Percentiles rank a stretch among this genome's conserved stretches.
These are phyloP conservation scores for Pseudogymnoascus sp. DNA, from an alignment of 2,329 filamentous ascomycete genomes.

Conservation along the genomic window DNA sequence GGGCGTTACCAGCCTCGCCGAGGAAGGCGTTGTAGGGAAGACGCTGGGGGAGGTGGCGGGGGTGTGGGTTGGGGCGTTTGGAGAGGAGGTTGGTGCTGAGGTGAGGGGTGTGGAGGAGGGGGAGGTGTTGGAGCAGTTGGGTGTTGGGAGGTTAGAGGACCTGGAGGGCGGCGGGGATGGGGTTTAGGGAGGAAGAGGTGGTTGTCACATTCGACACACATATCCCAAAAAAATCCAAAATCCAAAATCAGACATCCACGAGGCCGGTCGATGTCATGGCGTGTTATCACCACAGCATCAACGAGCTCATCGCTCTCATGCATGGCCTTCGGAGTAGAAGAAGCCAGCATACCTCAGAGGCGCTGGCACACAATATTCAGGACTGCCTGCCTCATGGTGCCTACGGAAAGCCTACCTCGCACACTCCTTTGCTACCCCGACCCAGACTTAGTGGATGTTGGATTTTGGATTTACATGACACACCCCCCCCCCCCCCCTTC, in stretches of 20 bases:
- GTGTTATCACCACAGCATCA: not conserved
- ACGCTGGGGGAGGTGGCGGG: slow-evolving; percentile 13
- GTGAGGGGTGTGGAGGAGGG: slow-evolving; percentile 10
- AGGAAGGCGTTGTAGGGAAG: slow-evolving; percentile 10
- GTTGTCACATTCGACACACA: not conserved
- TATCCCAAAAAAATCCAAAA: not conserved
- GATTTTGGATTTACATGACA: too few relatives aligned
- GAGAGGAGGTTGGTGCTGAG: slow-evolving; percentile 14
- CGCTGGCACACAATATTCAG: too few relatives aligned
- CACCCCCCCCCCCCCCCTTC: too few relatives aligned
- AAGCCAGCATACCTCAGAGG: too few relatives aligned
- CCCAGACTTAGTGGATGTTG: too few relatives aligned
- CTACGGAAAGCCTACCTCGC: too few relatives aligned
- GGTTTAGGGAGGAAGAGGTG: not conserved
- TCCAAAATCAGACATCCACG: not conserved
- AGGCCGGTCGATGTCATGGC: not conserved
- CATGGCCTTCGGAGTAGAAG: too few relatives aligned
- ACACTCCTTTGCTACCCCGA: too few relatives aligned
- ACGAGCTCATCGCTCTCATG: too few relatives aligned
- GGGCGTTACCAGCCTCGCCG: slow-evolving; percentile 60
- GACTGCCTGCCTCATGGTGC: too few relatives aligned
- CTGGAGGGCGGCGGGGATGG: not conserved
- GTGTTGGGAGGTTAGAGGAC: slow-evolving; percentile 9
- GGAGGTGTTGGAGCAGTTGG: slow-evolving; percentile 13
- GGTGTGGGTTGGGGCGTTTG: slow-evolving; percentile 18